phyloP scores from a whole-genome alignment of 176 grass and related monocot genomes.

The Miscanthus lutarioriparius region DNA sequence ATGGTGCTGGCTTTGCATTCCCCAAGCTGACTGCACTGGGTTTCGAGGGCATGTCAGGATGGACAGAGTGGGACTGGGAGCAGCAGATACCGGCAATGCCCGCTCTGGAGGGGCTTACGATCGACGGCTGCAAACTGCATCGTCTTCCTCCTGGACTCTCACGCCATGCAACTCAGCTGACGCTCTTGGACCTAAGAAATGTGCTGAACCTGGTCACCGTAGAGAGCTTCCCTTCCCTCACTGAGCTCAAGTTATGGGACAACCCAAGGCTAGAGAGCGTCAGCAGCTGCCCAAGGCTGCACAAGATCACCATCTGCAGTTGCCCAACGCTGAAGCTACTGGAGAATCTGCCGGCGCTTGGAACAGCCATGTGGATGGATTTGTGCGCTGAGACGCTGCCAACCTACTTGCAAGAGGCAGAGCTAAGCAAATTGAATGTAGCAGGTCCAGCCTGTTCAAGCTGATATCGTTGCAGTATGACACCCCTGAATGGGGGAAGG shows the following conservation, averaged over 20 bases:
- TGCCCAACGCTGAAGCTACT: neutral
- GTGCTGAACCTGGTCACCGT: neutral
- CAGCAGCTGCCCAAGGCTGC: neutral
- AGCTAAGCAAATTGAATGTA: neutral
- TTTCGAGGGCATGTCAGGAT: neutral
- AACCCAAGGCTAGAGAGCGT: constrained; percentile 9
- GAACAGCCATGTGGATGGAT: neutral
- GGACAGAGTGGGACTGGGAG: constrained; percentile 29
- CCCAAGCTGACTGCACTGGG: neutral
- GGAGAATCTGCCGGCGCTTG: neutral
- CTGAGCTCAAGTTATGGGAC: neutral
- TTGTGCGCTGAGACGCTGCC: neutral
- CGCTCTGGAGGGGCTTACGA: neutral
- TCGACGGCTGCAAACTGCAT: constrained; percentile 5
- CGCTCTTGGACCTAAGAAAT: neutral
- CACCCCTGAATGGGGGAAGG: neutral
- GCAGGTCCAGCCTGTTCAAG: constrained; percentile 11
- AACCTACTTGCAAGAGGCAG: neutral
- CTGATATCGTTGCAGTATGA: neutral
- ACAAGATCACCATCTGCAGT: neutral
- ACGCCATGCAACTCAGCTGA: neutral
- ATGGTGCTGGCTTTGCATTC: neutral
- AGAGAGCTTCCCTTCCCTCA: constrained; percentile 1
- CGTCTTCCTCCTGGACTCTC: constrained; percentile 19
- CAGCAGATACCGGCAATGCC: neutral